These are phyloP conservation scores for Hyaloscypha variabilis DNA, from an alignment of 495 filamentous ascomycete genomes.

Conservation along the genomic window DNA sequence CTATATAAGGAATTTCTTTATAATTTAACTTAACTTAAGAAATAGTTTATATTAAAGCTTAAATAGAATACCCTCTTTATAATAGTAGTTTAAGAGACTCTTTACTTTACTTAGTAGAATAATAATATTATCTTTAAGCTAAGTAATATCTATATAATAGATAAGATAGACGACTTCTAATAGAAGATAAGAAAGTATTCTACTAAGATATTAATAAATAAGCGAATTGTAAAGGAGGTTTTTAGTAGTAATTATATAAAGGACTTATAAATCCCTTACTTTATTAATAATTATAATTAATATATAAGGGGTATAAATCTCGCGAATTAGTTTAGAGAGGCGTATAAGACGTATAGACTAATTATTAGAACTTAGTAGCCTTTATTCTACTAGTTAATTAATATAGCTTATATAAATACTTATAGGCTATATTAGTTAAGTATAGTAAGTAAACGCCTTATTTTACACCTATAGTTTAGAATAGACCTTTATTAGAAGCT, in stretches of 20 bases:
- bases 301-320: conserved; percentile 36
- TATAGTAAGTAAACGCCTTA: not conserved
- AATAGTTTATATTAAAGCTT: conserved; percentile 13
- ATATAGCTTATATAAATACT: conserved; percentile 24
- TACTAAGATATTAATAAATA: conserved; percentile 20
- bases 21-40: conserved; percentile 9
- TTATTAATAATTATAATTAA: conserved; percentile 36
- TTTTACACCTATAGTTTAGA: conserved; percentile 5
- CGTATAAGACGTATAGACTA: conserved; percentile 27
- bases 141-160: too few relatives aligned
- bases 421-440: conserved; percentile 8
- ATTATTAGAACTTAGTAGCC: conserved; percentile 28
- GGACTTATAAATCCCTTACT: conserved; percentile 13
- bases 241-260: too few relatives aligned
- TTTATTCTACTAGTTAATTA: conserved; percentile 32
- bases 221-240: conserved; percentile 1
- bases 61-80: conserved; percentile 23
- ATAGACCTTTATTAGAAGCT: too few relatives aligned
- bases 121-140: conserved; percentile 20
- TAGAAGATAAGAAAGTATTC: conserved; percentile 1
- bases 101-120: conserved; percentile 21
- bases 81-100: conserved; percentile 13
- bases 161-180: not conserved
- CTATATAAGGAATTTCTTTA: conserved; percentile 16
- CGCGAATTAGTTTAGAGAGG: conserved; percentile 29